phyloP scores from a whole-genome alignment of 768 basidiomycete genomes.

The Kockovaella imperatae region DNA sequence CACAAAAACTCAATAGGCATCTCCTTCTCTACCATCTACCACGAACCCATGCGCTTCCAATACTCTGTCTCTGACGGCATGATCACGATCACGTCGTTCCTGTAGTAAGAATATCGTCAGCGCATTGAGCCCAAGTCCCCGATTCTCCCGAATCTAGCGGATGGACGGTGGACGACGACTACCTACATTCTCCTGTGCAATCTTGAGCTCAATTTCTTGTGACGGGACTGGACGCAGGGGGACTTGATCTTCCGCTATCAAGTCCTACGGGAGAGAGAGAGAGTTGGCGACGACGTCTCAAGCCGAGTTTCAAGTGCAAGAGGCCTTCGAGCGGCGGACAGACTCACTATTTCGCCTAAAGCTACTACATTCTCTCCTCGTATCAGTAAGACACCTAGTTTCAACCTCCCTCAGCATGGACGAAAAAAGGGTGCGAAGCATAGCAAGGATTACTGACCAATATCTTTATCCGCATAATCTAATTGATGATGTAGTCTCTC shows the following conservation, averaged over 20 bases:
- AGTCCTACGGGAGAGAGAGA: constrained; percentile 11
- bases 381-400: constrained; percentile 81
- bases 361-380: constrained; percentile 97
- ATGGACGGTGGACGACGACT: background rate
- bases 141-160: background rate
- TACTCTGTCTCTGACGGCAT: constrained; percentile 64
- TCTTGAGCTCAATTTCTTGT: constrained; percentile 25
- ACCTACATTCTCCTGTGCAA: constrained; percentile 30
- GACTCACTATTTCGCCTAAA: constrained; percentile 86
- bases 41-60: constrained; percentile 83
- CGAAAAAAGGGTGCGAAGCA: background rate
- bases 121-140: background rate
- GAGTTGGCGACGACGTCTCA: background rate
- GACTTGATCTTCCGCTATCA: constrained; percentile 31
- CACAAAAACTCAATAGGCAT: constrained; percentile 61
- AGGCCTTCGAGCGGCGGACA: constrained; percentile 48
- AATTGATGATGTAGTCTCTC: constrained; percentile 88
- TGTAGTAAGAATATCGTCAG: constrained; percentile 36
- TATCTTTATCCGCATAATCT: constrained; percentile 64
- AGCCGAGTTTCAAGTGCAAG: background rate
- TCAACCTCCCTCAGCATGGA: background rate
- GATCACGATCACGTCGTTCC: constrained; percentile 69
- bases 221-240: constrained; percentile 19
- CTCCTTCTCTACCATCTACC: constrained; percentile 91
- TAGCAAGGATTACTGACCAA: constrained; percentile 14